Percentiles rank a stretch among this genome's conserved stretches.
Evolutionary conservation across 176 grass and related monocot genomes (phyloP).

Genomic region (Aegilops tauschii): DNA sequence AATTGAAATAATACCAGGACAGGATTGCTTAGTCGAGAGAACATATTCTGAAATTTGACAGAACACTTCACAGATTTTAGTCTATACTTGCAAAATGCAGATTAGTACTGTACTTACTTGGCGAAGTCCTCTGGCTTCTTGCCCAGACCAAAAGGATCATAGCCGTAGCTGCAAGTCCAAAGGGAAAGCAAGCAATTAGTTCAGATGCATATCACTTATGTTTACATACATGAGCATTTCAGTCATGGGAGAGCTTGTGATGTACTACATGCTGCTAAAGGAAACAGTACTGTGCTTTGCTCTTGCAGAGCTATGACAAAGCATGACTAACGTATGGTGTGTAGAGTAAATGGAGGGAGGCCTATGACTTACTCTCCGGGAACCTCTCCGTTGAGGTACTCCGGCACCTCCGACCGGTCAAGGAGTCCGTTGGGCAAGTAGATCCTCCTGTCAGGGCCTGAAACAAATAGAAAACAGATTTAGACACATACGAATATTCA

Average conservation of each 20-base stretch:
- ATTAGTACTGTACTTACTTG: constrained; percentile 53
- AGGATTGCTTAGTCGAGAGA: not conserved
- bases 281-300: not conserved
- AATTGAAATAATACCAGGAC: not conserved
- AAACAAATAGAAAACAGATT: not conserved
- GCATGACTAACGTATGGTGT: not conserved
- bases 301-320: not conserved
- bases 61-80: not conserved
- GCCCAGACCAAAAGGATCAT: constrained; percentile 92
- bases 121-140: constrained; percentile 96
- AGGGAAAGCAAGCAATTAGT: constrained; percentile 6
- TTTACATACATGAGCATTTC: not conserved
- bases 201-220: not conserved
- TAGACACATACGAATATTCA: not conserved
- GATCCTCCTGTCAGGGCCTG: constrained; percentile 93
- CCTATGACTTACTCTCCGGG: constrained; percentile 84
- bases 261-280: not conserved
- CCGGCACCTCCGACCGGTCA: constrained; percentile 82
- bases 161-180: constrained; percentile 74
- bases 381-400: constrained; percentile 92
- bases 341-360: not conserved
- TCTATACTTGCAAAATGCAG: not conserved
- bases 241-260: not conserved
- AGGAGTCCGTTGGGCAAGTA: constrained; percentile 86
- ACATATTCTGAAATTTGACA: not conserved